These are phyloP conservation scores for Cornus florida DNA, from an alignment of 148 eudicot genomes.

Conservation along the genomic window DNA sequence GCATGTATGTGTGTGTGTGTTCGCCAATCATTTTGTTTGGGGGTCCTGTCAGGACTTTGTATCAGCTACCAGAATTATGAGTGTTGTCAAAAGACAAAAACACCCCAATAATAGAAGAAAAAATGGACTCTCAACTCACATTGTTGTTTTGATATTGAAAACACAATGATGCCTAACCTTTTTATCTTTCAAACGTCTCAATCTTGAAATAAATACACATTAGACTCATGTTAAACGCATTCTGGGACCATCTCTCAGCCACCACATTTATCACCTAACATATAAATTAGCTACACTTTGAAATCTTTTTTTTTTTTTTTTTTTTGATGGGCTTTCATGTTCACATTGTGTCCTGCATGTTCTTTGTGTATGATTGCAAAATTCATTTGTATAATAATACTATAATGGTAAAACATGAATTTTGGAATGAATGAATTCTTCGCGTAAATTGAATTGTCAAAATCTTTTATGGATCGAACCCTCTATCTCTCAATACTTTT, in stretches of 20 bases:
- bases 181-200: neutral
- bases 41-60: neutral
- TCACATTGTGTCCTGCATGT: neutral
- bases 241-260: constrained; percentile 5
- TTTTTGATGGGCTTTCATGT: neutral
- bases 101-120: neutral
- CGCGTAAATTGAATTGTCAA: too few species aligned
- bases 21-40: neutral
- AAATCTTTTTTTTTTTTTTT: neutral
- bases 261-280: neutral
- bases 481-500: too few species aligned
- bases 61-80: neutral
- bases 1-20: neutral
- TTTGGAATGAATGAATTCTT: too few species aligned
- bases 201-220: neutral
- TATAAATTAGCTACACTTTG: neutral
- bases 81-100: neutral
- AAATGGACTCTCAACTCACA: neutral
- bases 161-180: neutral
- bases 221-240: neutral
- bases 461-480: too few species aligned
- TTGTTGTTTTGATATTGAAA: neutral
- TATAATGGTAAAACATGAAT: too few species aligned
- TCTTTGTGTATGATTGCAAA: too few species aligned
- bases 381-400: too few species aligned